A percentile compares a stretch with the other conserved stretches of the same genome.
phyloP scores from a whole-genome alignment of 2,329 filamentous ascomycete species.

The Zymoseptoria passerinii region DNA sequence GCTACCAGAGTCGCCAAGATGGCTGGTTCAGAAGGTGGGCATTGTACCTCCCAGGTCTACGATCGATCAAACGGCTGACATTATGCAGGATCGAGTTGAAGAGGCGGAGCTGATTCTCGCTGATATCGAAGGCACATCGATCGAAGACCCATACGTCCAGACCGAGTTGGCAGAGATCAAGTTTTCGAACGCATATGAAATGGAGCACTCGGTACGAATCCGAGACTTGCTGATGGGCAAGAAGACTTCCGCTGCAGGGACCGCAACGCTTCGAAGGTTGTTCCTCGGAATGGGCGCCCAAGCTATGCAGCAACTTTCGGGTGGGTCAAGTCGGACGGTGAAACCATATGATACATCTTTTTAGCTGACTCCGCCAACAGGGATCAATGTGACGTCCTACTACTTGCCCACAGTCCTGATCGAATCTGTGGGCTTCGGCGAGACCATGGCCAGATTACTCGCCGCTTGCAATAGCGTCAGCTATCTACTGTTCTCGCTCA shows the following conservation, averaged over 20 bases:
- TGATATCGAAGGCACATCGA: slow-evolving; percentile 39
- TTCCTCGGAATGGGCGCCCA: slow-evolving; percentile 48
- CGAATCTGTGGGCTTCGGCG: slow-evolving; percentile 46
- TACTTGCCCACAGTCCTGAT: slow-evolving; percentile 54
- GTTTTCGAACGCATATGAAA: slow-evolving; percentile 42
- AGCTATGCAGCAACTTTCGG: slow-evolving; percentile 42
- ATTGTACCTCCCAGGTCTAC: background rate
- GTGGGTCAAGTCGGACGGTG: slow-evolving; percentile 13
- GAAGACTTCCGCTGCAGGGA: slow-evolving; percentile 38
- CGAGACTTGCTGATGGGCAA: slow-evolving; percentile 42
- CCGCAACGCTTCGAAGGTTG: slow-evolving; percentile 43
- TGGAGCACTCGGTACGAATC: slow-evolving; percentile 44
- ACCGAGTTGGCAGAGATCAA: slow-evolving; percentile 41
- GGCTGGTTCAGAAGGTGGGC: slow-evolving; percentile 37
- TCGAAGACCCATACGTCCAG: slow-evolving; percentile 39
- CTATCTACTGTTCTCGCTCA: slow-evolving; percentile 42
- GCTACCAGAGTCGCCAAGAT: slow-evolving; percentile 41
- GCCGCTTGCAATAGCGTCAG: slow-evolving; percentile 47
- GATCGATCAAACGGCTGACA: background rate
- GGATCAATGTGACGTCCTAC: slow-evolving; percentile 38
- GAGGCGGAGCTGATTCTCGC: slow-evolving; percentile 44
- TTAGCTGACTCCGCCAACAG: slow-evolving; percentile 6
- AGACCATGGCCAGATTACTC: slow-evolving; percentile 46
- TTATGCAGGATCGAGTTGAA: slow-evolving; percentile 28
- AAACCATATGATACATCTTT: background rate